These are phyloP conservation scores for Papiliotrema laurentii DNA, from an alignment of 1,284 basidiomycete species.

Conservation along the genomic window DNA sequence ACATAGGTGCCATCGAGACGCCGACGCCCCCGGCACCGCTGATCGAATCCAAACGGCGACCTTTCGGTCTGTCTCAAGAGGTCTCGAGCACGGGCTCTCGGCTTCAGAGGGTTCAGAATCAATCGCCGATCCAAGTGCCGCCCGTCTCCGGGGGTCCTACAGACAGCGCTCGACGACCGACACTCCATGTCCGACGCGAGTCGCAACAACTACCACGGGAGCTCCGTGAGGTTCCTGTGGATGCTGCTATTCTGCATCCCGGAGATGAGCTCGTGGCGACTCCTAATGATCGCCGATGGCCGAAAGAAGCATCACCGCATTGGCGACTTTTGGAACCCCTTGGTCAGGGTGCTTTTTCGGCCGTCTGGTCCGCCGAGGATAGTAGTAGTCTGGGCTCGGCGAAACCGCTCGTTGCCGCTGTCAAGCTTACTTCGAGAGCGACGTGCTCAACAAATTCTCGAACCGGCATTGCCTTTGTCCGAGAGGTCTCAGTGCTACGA, in stretches of 20 bases:
- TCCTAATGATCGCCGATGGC: constrained; percentile 1
- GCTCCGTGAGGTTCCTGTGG: constrained; percentile 13
- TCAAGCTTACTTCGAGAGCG: constrained; percentile 73
- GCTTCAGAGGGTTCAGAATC: no score
- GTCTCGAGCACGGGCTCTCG: no score
- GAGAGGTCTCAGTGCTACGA: constrained; percentile 81
- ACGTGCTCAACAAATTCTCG: constrained; percentile 59
- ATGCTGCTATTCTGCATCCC: constrained; percentile 12
- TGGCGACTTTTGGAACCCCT: constrained; percentile 56
- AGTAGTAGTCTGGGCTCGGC: not conserved
- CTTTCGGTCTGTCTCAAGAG: no score
- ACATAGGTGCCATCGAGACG: not conserved
- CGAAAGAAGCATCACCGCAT: not conserved
- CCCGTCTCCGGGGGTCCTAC: no score
- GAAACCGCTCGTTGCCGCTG: constrained; percentile 59
- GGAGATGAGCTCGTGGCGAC: constrained; percentile 21
- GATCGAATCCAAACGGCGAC: constrained; percentile 10
- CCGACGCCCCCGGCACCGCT: not conserved
- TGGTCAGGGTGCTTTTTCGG: constrained; percentile 70
- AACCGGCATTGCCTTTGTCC: constrained; percentile 74
- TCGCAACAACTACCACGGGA: constrained; percentile 18
- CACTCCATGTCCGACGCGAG: constrained; percentile 10
- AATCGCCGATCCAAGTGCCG: no score
- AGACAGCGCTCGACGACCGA: no score
- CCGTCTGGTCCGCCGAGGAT: constrained; percentile 63